phyloP scores from a whole-genome alignment of 345 rosid species.

The Lepidium didymum region DNA sequence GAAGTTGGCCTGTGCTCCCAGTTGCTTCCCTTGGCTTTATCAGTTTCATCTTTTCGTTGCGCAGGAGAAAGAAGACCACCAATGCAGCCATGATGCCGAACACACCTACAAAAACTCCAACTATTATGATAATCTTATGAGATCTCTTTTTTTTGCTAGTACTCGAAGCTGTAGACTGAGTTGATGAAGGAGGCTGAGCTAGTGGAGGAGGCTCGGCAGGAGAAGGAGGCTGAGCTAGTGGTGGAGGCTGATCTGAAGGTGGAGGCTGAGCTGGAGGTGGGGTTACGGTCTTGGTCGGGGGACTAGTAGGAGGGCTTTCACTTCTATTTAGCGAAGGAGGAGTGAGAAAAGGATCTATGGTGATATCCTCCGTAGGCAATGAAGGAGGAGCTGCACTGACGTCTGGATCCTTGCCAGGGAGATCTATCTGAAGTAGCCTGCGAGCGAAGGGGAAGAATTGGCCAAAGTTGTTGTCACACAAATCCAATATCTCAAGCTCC shows the following conservation, averaged over 20 bases:
- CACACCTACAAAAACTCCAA: slow-evolving; percentile 28
- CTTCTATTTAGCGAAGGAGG: background rate
- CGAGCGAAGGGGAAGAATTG: slow-evolving; percentile 42
- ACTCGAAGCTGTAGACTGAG: background rate
- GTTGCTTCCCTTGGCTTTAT: slow-evolving; percentile 75
- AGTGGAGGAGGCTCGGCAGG: background rate
- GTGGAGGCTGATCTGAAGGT: background rate
- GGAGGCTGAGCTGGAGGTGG: background rate
- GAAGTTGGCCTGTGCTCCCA: slow-evolving; percentile 58
- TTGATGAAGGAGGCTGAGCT: background rate
- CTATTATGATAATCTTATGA: background rate
- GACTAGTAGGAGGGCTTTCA: background rate
- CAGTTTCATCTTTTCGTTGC: slow-evolving; percentile 40
- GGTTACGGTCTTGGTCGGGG: background rate
- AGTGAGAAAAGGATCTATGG: background rate
- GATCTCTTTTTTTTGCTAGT: background rate
- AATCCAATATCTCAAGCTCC: slow-evolving; percentile 74
- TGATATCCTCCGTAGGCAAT: background rate
- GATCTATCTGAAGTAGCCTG: slow-evolving; percentile 17
- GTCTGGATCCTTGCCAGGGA: background rate
- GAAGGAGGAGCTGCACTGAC: background rate
- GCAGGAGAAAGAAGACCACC: slow-evolving; percentile 33
- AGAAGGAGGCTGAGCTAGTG: background rate
- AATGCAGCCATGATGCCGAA: slow-evolving; percentile 28
- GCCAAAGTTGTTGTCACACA: slow-evolving; percentile 72